Conservation (phyloP, 768 basidiomycete genomes). For the Leucocoprinus leucothites region DNA sequence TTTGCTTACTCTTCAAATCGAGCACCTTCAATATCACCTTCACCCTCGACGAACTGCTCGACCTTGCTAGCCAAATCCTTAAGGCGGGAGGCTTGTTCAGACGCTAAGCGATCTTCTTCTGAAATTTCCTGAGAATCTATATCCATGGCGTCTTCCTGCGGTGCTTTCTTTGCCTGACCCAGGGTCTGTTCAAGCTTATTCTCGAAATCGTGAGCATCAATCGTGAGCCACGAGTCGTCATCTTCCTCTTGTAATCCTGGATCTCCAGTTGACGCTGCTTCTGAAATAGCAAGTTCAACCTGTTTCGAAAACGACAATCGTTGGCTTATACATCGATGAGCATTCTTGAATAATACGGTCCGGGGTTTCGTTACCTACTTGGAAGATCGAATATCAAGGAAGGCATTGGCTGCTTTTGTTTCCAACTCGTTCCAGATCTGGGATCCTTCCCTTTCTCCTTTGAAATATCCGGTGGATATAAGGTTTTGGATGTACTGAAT, state of each 20-base stretch:
- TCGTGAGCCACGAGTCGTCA: conserved; percentile 86
- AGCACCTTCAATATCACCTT: conserved; percentile 89
- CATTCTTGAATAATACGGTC: neutral
- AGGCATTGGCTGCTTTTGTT: conserved; percentile 63
- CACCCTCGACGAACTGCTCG: conserved; percentile 83
- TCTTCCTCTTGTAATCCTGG: conserved; percentile 40
- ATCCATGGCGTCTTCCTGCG: conserved; percentile 42
- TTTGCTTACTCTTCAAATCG: conserved; percentile 85
- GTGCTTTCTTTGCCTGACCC: conserved; percentile 17
- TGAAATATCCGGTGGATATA: conserved; percentile 68
- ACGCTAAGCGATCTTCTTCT: conserved; percentile 48
- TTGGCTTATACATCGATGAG: conserved; percentile 40
- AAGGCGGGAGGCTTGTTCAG: conserved; percentile 66
- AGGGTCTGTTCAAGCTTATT: conserved; percentile 54
- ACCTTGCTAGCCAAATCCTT: conserved; percentile 82
- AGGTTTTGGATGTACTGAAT: conserved; percentile 68
- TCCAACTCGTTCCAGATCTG: conserved; percentile 73
- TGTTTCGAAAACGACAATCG: conserved; percentile 75
- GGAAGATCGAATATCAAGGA: conserved; percentile 54
- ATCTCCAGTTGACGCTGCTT: conserved; percentile 28
- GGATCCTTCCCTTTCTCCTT: conserved; percentile 74
- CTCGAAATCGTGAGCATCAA: conserved; percentile 77
- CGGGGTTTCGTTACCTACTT: conserved; percentile 49
- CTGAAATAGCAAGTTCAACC: conserved; percentile 62
- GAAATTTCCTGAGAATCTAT: conserved; percentile 33